phyloP scores from a whole-genome alignment of 106 monocot genomes.

The Narthecium ossifragum region DNA sequence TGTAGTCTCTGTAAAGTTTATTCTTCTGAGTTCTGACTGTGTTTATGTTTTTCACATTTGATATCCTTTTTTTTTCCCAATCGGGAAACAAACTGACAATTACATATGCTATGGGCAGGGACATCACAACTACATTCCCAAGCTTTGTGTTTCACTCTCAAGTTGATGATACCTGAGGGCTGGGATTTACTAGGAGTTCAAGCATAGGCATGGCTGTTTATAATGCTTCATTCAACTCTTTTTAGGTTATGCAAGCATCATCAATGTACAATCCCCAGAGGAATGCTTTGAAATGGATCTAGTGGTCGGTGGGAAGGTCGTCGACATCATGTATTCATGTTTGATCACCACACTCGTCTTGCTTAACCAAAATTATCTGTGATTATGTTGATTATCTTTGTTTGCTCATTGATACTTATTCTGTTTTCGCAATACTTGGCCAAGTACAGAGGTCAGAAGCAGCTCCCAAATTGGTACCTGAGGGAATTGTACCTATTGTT shows the following conservation, averaged over 20 bases:
- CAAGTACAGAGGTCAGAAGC: no score
- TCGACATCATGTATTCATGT: background rate
- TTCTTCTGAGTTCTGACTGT: background rate
- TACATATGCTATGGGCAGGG: conserved; percentile 29
- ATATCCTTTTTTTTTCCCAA: background rate
- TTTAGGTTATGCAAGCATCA: background rate
- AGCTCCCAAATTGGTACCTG: no score
- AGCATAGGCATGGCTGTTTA: background rate
- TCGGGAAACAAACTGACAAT: no score
- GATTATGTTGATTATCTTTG: no score
- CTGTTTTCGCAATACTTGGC: no score
- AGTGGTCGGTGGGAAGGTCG: background rate
- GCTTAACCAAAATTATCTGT: background rate
- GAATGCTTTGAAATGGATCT: conserved; percentile 1
- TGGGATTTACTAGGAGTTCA: background rate
- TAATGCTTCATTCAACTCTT: background rate
- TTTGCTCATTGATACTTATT: no score
- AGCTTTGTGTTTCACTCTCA: conserved; percentile 71
- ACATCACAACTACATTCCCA: conserved; percentile 67
- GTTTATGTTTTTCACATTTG: background rate
- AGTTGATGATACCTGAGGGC: conserved; percentile 48
- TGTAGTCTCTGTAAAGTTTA: background rate
- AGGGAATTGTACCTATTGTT: no score
- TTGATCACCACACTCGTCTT: background rate
- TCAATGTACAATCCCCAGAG: background rate